These are phyloP conservation scores for Acanthamoeba quina DNA, from an alignment of 208 protist genomes.

Conservation along the genomic window DNA sequence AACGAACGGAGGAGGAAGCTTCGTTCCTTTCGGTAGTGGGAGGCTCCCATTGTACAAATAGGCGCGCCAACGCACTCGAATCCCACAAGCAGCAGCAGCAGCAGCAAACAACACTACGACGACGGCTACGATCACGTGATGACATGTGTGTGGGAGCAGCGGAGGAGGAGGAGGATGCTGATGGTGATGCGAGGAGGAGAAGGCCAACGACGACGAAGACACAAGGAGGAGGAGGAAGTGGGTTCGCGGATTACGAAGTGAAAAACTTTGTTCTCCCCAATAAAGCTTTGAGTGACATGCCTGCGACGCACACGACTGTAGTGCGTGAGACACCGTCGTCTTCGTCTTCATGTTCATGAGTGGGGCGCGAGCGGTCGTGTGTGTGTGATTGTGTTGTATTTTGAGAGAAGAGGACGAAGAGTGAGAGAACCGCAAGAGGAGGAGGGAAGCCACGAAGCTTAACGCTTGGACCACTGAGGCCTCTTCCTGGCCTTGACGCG, in stretches of 20 bases:
- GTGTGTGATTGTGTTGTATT: background rate
- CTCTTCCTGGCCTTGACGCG: constrained; percentile 62
- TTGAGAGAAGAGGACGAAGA: background rate
- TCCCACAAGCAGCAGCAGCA: background rate
- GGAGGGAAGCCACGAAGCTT: background rate
- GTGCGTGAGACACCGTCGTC: too few species aligned
- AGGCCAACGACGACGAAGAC: background rate
- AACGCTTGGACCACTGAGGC: constrained; percentile 71
- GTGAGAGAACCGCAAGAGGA: background rate
- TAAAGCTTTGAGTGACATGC: background rate
- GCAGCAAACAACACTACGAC: background rate
- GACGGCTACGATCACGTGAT: background rate
- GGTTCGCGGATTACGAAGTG: too few species aligned
- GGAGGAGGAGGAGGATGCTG: background rate
- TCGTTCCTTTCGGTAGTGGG: constrained; percentile 9
- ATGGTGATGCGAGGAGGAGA: background rate
- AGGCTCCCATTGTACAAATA: constrained; percentile 58
- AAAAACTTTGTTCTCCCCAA: background rate
- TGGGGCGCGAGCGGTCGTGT: background rate
- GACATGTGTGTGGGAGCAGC: background rate
- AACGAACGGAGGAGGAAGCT: background rate
- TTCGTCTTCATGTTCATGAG: too few species aligned
- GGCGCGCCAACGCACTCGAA: constrained; percentile 43
- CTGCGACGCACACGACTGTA: too few species aligned
- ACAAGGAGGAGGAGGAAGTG: background rate